Conservation (phyloP, 2,329 filamentous ascomycete genomes). For the Fusarium bactridioides region DNA sequence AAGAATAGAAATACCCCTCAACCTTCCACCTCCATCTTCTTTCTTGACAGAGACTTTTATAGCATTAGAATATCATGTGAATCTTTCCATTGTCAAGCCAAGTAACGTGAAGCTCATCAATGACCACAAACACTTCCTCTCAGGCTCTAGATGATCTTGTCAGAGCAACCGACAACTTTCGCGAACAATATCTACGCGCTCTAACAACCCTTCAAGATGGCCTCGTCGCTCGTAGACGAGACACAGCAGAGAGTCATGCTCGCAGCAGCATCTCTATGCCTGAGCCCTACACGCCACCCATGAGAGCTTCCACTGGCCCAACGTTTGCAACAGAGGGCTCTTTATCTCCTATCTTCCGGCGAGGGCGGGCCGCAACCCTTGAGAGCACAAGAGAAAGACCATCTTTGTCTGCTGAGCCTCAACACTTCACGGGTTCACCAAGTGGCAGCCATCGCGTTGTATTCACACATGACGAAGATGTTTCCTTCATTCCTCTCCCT, state of each 20-base stretch:
- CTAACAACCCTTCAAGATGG: constrained; percentile 43
- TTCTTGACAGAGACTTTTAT: neutral
- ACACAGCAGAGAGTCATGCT: constrained; percentile 32
- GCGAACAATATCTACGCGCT: constrained; percentile 47
- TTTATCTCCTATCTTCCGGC: constrained; percentile 22
- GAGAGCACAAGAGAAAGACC: constrained; percentile 41
- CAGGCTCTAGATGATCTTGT: constrained; percentile 47
- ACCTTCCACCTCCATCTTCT: neutral
- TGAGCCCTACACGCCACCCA: constrained; percentile 37
- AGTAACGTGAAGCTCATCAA: constrained; percentile 26
- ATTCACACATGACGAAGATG: constrained; percentile 43
- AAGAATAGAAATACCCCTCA: constrained; percentile 31
- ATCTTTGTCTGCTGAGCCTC: constrained; percentile 35
- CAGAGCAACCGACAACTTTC: constrained; percentile 44
- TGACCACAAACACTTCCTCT: constrained; percentile 28
- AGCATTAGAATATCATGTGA: neutral
- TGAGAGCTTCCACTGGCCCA: constrained; percentile 35
- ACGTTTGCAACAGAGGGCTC: constrained; percentile 33
- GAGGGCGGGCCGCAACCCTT: constrained; percentile 42
- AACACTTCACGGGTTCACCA: constrained; percentile 36
- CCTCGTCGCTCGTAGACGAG: constrained; percentile 27
- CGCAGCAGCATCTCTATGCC: neutral
- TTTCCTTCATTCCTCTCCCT: constrained; percentile 45
- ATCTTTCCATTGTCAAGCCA: constrained; percentile 5
- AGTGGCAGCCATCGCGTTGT: constrained; percentile 24